phyloP scores from a whole-genome alignment of 768 basidiomycete genomes.

The Cyclocybe aegerita region DNA sequence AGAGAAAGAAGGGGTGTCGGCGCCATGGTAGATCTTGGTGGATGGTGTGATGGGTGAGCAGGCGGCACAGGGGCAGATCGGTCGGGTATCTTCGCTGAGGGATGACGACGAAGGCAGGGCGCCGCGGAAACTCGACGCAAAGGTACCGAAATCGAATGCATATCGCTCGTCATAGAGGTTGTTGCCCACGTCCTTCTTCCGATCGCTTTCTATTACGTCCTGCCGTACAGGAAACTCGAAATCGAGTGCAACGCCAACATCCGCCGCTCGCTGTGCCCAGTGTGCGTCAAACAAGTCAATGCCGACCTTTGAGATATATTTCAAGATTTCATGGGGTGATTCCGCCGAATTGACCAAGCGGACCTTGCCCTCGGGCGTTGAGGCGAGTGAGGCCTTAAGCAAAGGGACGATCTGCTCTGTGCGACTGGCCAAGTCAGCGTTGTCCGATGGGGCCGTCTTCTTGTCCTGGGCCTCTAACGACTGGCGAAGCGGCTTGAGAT shows the following conservation, averaged over 20 bases:
- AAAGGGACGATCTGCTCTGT: conserved; percentile 34
- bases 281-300: conserved; percentile 74
- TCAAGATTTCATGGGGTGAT: conserved; percentile 77
- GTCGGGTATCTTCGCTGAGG: not conserved
- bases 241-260: conserved; percentile 74
- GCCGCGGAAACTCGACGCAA: conserved; percentile 43
- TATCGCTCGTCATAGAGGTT: conserved; percentile 68
- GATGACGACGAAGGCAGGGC: not conserved
- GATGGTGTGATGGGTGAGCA: conserved; percentile 48
- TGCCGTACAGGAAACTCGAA: conserved; percentile 62
- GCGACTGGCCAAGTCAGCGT: conserved; percentile 9
- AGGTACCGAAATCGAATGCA: conserved; percentile 55
- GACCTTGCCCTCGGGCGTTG: conserved; percentile 54
- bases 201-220: not conserved
- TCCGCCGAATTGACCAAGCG: conserved; percentile 56
- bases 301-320: conserved; percentile 61
- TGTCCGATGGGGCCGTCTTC: conserved; percentile 4
- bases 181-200: conserved; percentile 56
- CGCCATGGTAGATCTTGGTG: conserved; percentile 42
- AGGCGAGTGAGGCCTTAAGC: conserved; percentile 56
- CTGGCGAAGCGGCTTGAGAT: conserved; percentile 51
- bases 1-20: conserved; percentile 31
- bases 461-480: conserved; percentile 25
- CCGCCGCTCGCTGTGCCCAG: conserved; percentile 71
- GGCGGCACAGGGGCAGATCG: conserved; percentile 50